phyloP scores from a whole-genome alignment of 2,329 filamentous ascomycete genomes.

The Alternaria sp. region DNA sequence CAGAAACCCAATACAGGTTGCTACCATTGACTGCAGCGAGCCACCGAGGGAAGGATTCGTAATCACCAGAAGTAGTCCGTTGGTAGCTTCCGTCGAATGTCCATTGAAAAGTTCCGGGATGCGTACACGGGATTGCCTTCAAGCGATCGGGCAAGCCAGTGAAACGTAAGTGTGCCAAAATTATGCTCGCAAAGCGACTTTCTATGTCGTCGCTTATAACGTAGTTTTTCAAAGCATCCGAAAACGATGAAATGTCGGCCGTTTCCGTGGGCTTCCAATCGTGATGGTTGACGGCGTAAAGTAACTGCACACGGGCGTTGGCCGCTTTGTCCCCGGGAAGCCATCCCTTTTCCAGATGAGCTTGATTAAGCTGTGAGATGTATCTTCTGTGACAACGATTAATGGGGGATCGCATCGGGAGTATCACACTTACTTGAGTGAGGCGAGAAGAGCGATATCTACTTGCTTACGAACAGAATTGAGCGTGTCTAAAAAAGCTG shows the following conservation, averaged over 20 bases:
- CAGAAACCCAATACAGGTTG: conserved; percentile 50
- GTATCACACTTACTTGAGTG: conserved; percentile 13
- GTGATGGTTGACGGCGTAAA: not conserved
- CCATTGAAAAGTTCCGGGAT: conserved; percentile 20
- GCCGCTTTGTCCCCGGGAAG: not conserved
- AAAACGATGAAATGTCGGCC: not conserved
- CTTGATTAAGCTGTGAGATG: not conserved
- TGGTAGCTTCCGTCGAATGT: conserved; percentile 1
- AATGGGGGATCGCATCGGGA: not conserved
- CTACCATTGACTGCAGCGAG: conserved; percentile 8
- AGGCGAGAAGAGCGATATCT: conserved; percentile 18
- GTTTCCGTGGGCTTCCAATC: not conserved
- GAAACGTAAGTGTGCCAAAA: conserved; percentile 10
- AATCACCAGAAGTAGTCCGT: not conserved
- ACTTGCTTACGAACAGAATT: conserved; percentile 13
- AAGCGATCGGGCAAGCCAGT: conserved; percentile 6
- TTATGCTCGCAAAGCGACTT: not conserved
- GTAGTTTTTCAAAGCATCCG: not conserved
- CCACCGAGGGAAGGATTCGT: conserved; percentile 25
- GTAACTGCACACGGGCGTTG: not conserved
- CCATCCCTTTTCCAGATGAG: not conserved
- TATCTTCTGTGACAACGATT: not conserved
- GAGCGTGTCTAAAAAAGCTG: not conserved
- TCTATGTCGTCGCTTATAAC: not conserved
- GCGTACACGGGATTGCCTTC: conserved; percentile 14